Evolutionary conservation across 139 green algal genomes (phyloP), one percentile per base, ranked within the genome.

Genomic region (Pleodorina starrii): DNA sequence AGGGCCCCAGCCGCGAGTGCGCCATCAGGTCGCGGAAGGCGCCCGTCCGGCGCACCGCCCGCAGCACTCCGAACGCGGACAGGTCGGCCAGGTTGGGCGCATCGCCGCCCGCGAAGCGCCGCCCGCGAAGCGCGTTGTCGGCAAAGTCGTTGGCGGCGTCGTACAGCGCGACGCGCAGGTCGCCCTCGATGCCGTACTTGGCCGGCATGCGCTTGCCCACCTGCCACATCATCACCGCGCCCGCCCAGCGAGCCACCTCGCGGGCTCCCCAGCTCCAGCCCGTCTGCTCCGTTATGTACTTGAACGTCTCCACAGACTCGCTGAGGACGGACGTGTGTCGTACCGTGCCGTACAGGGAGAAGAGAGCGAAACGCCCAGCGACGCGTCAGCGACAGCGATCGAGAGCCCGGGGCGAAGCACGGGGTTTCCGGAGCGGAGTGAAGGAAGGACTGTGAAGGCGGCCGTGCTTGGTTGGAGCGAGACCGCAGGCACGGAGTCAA

Each of bases 151-250:
- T 89, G 77, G 57, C 89, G 29, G 71, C 71, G 36, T 90, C 66
- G 89, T 98, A 99, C 40, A 99, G 87, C 43, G 91, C 93, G 40
- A 95, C 85, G 0, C 97, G 90, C 50, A 96, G 87, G 51, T 99
- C 96, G 1, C 97, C 97, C 44, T 97, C 88, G 75, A 99, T 98
- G 86, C 91, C 86, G 92, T 99, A 98, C 93, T 98, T 98, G 88
- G 96, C 97, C 21, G 97, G 97, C 92, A 98, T 95, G 54, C 86
- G 66, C 81, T 96, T 95, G 42, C 91, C 91, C 32, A 97, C 91
- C 69, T 91, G 87, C 94, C 94, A 98, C 97, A 99, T 99, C 54
- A 98, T 94, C 25, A 94, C 84, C 6, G 96, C 94, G 5, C 97
- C 97, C 1, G 91, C 86, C 36, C 96, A 75, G 17, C 96, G 92